Evolutionary conservation across 345 rosid species (phyloP).

Genomic region (Citrus inodora): DNA sequence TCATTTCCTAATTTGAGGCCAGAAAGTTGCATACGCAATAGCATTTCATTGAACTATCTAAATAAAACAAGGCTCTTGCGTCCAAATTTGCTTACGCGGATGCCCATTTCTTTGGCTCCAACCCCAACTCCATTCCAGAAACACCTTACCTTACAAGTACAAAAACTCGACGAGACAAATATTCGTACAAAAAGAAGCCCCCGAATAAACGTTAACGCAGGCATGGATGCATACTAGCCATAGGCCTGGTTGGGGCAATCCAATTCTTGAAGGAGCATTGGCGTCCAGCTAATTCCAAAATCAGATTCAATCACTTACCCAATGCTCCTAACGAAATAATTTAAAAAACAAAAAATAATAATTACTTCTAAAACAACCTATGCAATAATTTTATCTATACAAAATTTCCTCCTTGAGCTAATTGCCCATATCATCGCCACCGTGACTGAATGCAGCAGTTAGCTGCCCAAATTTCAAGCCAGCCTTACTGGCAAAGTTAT

Average conservation of each 20-base stretch:
- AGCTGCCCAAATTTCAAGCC: slow-evolving; percentile 34
- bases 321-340: background rate
- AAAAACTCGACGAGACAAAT: too few species aligned
- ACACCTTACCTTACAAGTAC: too few species aligned
- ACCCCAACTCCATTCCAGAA: too few species aligned
- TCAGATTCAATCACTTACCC: background rate
- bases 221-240: too few species aligned
- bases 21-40: too few species aligned
- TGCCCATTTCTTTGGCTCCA: too few species aligned
- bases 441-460: slow-evolving; percentile 23
- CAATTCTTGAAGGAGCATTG: background rate
- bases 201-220: background rate
- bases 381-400: background rate
- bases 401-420: background rate
- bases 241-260: too few species aligned
- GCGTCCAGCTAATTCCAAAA: background rate
- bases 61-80: too few species aligned
- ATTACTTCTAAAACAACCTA: background rate
- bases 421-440: background rate
- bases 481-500: background rate
- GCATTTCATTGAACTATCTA: too few species aligned
- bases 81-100: too few species aligned
- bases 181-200: background rate
- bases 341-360: background rate
- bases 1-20: too few species aligned